Evolutionary conservation across 495 filamentous ascomycete genomes (phyloP).

Genomic region (Xylaria venustula): DNA sequence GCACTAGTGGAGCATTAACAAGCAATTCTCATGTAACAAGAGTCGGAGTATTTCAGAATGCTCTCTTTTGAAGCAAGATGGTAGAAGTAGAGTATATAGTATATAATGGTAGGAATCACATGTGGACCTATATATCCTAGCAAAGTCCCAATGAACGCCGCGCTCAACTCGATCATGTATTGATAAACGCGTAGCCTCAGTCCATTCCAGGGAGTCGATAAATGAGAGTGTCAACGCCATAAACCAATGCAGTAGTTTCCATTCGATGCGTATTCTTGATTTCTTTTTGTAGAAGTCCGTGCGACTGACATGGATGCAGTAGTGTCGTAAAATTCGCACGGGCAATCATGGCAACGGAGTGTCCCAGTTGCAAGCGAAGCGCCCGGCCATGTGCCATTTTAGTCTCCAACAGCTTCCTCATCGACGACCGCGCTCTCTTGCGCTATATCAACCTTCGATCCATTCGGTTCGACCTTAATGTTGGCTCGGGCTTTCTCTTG

Average conservation of each 20-base stretch:
- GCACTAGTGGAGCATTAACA: too few relatives aligned
- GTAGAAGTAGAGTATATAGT: neutral
- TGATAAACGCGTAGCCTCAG: neutral
- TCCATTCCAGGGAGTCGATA: neutral
- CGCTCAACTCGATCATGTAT: constrained; percentile 1
- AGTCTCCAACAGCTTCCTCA: constrained; percentile 34
- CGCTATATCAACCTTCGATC: constrained; percentile 18
- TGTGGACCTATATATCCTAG: neutral
- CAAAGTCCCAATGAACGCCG: neutral
- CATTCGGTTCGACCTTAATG: constrained; percentile 24
- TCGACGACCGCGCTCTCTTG: constrained; percentile 17
- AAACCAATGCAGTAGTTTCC: neutral
- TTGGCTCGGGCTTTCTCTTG: constrained; percentile 67
- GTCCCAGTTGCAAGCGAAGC: neutral
- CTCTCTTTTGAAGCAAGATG: neutral
- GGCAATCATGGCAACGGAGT: neutral
- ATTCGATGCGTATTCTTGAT: neutral
- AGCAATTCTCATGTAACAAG: neutral
- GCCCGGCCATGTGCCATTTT: neutral
- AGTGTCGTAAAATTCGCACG: neutral
- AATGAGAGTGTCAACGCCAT: neutral
- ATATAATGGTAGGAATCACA: neutral
- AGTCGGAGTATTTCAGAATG: neutral
- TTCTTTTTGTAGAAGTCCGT: too few relatives aligned
- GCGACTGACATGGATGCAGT: neutral